These are phyloP conservation scores for Platismatia glauca DNA, from an alignment of 495 filamentous ascomycete species.

Conservation along the genomic window DNA sequence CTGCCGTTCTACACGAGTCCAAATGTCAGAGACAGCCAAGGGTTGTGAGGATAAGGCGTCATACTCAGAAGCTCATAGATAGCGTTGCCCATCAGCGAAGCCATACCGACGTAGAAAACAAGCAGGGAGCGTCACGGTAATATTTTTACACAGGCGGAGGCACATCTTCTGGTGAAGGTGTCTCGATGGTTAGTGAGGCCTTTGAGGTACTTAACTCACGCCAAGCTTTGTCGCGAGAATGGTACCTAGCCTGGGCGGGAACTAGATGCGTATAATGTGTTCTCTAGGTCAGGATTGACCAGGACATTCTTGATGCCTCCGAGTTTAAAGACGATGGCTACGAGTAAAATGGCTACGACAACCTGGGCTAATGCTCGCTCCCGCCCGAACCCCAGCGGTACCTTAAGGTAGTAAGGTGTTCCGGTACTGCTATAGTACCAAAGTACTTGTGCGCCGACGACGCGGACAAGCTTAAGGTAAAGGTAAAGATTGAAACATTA, in stretches of 20 bases:
- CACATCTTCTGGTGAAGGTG: not conserved
- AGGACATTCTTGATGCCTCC: no score
- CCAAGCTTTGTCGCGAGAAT: constrained; percentile 8
- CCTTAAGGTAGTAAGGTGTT: no score
- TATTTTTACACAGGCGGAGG: not conserved
- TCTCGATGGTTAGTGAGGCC: not conserved
- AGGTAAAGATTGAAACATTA: no score
- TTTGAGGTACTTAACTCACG: constrained; percentile 4
- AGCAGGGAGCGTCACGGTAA: not conserved
- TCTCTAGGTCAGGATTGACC: no score
- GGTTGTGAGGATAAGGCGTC: constrained; percentile 23
- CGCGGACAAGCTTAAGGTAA: no score
- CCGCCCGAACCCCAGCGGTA: not conserved
- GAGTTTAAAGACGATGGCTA: no score
- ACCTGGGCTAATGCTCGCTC: not conserved
- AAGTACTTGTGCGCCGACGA: no score
- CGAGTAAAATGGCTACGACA: not conserved
- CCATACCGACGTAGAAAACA: constrained; percentile 24
- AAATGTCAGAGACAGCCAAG: constrained; percentile 2
- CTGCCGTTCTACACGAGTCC: constrained; percentile 21
- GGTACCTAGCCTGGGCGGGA: constrained; percentile 1
- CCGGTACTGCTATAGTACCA: no score
- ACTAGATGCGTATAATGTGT: not conserved
- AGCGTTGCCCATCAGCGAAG: constrained; percentile 30
- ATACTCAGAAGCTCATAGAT: constrained; percentile 35